Percentiles rank a stretch among this genome's conserved stretches.
Conservation (phyloP, 192 early-diverging fungal species). For the Neocallimastix lanati region DNA sequence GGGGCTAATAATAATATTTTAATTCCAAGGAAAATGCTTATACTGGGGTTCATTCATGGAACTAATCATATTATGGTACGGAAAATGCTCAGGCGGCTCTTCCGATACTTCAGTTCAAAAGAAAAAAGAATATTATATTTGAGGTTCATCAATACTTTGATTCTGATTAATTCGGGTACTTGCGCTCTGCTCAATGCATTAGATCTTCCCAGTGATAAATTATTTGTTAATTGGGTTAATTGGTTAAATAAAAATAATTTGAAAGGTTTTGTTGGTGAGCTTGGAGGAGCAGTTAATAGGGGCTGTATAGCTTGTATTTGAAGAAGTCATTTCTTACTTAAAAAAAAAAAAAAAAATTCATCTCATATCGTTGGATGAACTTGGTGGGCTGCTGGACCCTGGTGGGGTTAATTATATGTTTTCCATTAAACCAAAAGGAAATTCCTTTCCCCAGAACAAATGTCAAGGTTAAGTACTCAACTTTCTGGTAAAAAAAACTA, state of each 20-base stretch:
- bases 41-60: constrained; percentile 13
- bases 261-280: constrained; percentile 11
- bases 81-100: background rate
- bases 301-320: background rate
- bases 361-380: constrained; percentile 1
- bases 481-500: too few relatives aligned
- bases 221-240: background rate
- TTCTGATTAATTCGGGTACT: background rate
- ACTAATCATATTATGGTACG: constrained; percentile 3
- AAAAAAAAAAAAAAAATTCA: background rate
- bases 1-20: constrained; percentile 9
- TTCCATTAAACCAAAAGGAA: background rate
- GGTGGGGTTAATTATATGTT: constrained; percentile 4
- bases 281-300: constrained; percentile 1
- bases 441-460: background rate
- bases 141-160: constrained; percentile 17
- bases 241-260: constrained; percentile 6
- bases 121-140: constrained; percentile 11
- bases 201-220: background rate
- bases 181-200: background rate
- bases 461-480: background rate
- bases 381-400: constrained; percentile 8
- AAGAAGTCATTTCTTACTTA: constrained; percentile 1
- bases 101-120: too few relatives aligned
- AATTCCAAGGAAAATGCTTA: constrained; percentile 8